Evolutionary conservation across 2,329 filamentous ascomycete species (phyloP).

Genomic region (Colletotrichum lindemuthianum): DNA sequence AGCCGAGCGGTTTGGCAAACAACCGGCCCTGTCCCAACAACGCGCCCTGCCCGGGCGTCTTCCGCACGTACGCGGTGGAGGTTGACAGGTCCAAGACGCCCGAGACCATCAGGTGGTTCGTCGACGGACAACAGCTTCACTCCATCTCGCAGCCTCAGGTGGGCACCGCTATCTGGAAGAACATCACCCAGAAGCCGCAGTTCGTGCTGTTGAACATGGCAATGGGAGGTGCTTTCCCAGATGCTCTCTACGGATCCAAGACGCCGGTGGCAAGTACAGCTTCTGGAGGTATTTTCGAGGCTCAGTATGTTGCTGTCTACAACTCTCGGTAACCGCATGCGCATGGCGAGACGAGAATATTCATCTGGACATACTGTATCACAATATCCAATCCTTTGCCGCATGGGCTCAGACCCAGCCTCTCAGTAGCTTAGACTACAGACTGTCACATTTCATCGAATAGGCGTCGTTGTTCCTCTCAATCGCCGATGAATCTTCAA

Average conservation of each 20-base stretch:
- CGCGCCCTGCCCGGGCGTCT: slow-evolving; percentile 12
- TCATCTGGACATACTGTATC: too few relatives aligned
- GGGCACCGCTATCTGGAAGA: slow-evolving; percentile 43
- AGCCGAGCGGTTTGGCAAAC: slow-evolving; percentile 55
- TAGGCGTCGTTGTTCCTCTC: too few relatives aligned
- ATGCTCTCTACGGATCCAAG: slow-evolving; percentile 39
- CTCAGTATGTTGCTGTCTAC: slow-evolving; percentile 18
- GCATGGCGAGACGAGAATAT: too few relatives aligned
- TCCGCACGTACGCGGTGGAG: slow-evolving; percentile 45
- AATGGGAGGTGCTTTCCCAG: slow-evolving; percentile 50
- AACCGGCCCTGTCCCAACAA: neutral
- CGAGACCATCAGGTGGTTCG: slow-evolving; percentile 60
- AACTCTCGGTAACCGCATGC: neutral
- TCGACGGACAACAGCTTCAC: slow-evolving; percentile 56
- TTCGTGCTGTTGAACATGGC: slow-evolving; percentile 52
- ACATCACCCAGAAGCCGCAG: slow-evolving; percentile 42
- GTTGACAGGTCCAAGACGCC: slow-evolving; percentile 43
- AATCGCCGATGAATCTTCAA: too few relatives aligned
- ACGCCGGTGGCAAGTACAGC: slow-evolving; percentile 6
- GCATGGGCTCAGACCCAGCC: too few relatives aligned
- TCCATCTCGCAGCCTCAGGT: slow-evolving; percentile 48
- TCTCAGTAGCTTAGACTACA: too few relatives aligned
- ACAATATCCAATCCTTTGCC: too few relatives aligned
- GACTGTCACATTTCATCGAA: too few relatives aligned
- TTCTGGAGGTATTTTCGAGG: slow-evolving; percentile 9